Conservation (phyloP, 2,329 filamentous ascomycete genomes). For the Aspergillus costaricaensis region DNA sequence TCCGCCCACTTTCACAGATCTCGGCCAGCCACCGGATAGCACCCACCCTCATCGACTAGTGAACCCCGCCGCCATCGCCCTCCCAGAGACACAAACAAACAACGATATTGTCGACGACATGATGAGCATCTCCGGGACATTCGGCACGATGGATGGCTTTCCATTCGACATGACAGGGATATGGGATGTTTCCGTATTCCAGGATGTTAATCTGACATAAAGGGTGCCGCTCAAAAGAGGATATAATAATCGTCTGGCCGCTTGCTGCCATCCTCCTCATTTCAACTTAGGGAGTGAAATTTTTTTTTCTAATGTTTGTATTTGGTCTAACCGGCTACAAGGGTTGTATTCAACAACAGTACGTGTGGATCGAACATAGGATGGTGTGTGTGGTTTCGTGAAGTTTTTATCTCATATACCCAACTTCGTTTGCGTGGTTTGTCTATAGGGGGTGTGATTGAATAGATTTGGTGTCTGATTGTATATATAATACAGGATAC, state of each 20-base stretch:
- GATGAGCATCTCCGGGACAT: constrained; percentile 50
- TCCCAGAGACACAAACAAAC: constrained; percentile 48
- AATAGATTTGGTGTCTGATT: too few relatives aligned
- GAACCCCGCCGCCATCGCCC: constrained; percentile 42
- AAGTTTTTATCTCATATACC: too few relatives aligned
- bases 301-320: not conserved
- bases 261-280: not conserved
- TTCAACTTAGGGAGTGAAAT: not conserved
- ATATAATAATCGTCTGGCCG: too few relatives aligned
- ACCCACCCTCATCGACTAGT: constrained; percentile 27
- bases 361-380: not conserved
- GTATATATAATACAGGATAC: too few relatives aligned
- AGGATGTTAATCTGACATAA: constrained; percentile 38
- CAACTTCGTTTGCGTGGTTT: too few relatives aligned
- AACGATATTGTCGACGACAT: constrained; percentile 50
- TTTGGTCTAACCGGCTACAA: not conserved
- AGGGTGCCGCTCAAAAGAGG: not conserved
- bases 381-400: not conserved
- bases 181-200: constrained; percentile 48
- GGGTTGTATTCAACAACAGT: not conserved
- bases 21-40: constrained; percentile 17
- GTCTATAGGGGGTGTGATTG: too few relatives aligned
- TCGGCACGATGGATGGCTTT: constrained; percentile 49
- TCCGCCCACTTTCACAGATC: not conserved
- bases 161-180: constrained; percentile 51